A percentile compares a stretch with the other conserved stretches of the same genome.
Conservation (phyloP, 345 rosid genomes). For the Dipteronia sinensis region DNA sequence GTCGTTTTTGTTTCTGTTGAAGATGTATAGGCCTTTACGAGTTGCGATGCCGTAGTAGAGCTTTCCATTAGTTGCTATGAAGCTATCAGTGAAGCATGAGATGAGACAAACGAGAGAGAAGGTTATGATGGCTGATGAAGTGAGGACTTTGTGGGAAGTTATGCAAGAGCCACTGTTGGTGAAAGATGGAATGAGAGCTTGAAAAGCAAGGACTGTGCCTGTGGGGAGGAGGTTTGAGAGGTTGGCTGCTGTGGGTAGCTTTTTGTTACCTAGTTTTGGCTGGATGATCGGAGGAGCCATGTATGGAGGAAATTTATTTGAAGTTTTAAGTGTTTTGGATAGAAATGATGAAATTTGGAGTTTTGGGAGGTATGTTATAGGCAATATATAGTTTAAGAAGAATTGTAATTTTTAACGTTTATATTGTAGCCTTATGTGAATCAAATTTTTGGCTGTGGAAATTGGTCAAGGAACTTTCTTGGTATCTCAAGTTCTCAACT, state of each 20-base stretch:
- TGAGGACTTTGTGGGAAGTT: conserved; percentile 36
- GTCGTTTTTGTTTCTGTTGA: conserved; percentile 23
- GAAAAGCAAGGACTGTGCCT: conserved; percentile 52
- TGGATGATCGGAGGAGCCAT: neutral
- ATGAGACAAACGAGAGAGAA: conserved; percentile 44
- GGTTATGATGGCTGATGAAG: conserved; percentile 24
- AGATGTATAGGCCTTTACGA: conserved; percentile 24
- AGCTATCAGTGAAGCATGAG: conserved; percentile 61
- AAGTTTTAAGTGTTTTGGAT: neutral
- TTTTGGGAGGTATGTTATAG: neutral
- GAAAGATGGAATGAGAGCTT: conserved; percentile 47
- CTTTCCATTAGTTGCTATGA: conserved; percentile 33
- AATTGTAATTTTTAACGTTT: no score
- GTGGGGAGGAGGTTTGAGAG: conserved; percentile 59
- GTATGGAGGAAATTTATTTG: neutral
- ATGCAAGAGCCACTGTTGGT: conserved; percentile 46
- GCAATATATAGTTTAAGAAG: neutral
- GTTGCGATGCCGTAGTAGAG: conserved; percentile 57
- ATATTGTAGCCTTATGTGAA: no score
- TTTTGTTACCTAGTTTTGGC: conserved; percentile 16
- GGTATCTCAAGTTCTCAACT: neutral
- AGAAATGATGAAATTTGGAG: neutral
- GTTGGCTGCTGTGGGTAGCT: conserved; percentile 43
- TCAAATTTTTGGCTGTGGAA: neutral
- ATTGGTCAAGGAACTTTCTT: neutral